Percentiles rank a stretch among this genome's conserved stretches.
Evolutionary conservation across 768 basidiomycete species (phyloP).

Genomic region (Phlegmacium glaucopus): DNA sequence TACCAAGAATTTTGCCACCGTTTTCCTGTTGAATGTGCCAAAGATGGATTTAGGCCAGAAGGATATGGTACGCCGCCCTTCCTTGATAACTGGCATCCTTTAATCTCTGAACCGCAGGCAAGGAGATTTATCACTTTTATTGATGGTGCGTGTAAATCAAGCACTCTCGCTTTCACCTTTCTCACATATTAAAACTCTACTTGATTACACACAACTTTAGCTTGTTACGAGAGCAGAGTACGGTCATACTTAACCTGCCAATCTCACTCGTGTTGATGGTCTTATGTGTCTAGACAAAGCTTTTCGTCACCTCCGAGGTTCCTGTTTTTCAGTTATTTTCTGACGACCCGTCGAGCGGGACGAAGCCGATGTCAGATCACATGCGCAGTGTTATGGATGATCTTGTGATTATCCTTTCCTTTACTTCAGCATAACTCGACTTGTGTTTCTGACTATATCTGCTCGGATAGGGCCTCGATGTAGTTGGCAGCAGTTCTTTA

Average conservation of each 20-base stretch:
- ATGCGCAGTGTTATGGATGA: slow-evolving; percentile 96
- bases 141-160: slow-evolving; percentile 56
- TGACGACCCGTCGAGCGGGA: slow-evolving; percentile 45
- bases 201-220: slow-evolving; percentile 28
- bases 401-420: slow-evolving; percentile 48
- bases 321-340: slow-evolving; percentile 91
- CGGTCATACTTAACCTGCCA: slow-evolving; percentile 5
- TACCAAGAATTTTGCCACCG: slow-evolving; percentile 80
- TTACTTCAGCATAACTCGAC: background rate
- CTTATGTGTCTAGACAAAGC: slow-evolving; percentile 60
- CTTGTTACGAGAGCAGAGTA: slow-evolving; percentile 91
- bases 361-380: slow-evolving; percentile 62
- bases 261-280: slow-evolving; percentile 2
- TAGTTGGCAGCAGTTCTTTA: slow-evolving; percentile 81
- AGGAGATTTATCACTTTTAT: slow-evolving; percentile 97
- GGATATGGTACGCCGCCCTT: slow-evolving; percentile 59
- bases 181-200: slow-evolving; percentile 1
- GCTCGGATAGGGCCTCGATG: slow-evolving; percentile 65
- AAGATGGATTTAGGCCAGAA: slow-evolving; percentile 86
- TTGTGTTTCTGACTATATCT: slow-evolving; percentile 6
- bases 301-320: slow-evolving; percentile 90
- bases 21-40: slow-evolving; percentile 86
- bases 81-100: background rate
- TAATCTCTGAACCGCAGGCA: slow-evolving; percentile 49
- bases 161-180: background rate